These are phyloP conservation scores for Tetrahymena borealis DNA, from an alignment of 73 alveolate genomes.

Conservation along the genomic window DNA sequence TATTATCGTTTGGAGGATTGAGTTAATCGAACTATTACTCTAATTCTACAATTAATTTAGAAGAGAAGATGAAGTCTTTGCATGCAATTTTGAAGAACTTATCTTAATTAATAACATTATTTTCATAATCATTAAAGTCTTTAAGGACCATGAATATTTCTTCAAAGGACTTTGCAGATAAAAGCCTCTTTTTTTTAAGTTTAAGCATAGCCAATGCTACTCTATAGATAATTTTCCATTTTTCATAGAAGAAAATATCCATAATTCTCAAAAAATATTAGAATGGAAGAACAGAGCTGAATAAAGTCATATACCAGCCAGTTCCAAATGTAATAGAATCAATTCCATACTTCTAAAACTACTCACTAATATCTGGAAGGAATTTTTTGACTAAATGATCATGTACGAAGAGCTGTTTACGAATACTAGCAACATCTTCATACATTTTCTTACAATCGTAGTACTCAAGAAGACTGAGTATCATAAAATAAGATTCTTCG, in stretches of 20 bases:
- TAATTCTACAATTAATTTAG: neutral
- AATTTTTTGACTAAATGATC: constrained; percentile 15
- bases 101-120: constrained; percentile 9
- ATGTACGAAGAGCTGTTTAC: constrained; percentile 16
- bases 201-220: constrained; percentile 18
- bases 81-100: constrained; percentile 30
- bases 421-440: constrained; percentile 11
- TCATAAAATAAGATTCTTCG: constrained; percentile 32
- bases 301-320: constrained; percentile 36
- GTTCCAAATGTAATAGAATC: constrained; percentile 36
- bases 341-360: constrained; percentile 5
- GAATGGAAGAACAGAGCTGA: constrained; percentile 39
- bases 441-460: constrained; percentile 30
- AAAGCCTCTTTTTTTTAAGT: constrained; percentile 6
- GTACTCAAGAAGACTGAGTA: constrained; percentile 24
- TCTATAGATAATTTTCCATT: constrained; percentile 23
- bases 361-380: constrained; percentile 23
- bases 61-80: constrained; percentile 40
- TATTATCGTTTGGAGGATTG: neutral
- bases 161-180: constrained; percentile 16
- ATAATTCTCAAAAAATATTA: constrained; percentile 24
- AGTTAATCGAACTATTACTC: neutral
- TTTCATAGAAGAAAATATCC: constrained; percentile 32
- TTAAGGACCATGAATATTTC: constrained; percentile 11
- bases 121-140: constrained; percentile 9